phyloP scores from a whole-genome alignment of 495 filamentous ascomycete genomes.

The Aspergillus kassunensis region DNA sequence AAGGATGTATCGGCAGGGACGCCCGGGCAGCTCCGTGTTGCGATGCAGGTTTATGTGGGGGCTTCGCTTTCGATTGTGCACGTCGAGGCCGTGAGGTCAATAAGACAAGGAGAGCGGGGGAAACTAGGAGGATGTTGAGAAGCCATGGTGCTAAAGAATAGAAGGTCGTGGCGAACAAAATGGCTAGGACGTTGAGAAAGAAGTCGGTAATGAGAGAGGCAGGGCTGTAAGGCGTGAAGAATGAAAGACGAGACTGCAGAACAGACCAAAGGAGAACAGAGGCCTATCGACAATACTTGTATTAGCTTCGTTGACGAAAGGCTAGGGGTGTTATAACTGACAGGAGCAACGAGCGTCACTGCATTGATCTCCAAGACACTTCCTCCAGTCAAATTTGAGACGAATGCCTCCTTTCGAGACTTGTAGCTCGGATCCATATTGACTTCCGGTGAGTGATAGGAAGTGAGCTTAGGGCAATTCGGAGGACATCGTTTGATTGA shows the following conservation, averaged over 20 bases:
- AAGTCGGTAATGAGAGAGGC: conserved; percentile 73
- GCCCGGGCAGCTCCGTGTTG: conserved; percentile 18
- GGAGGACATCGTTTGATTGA: not conserved
- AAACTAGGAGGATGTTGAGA: conserved; percentile 69
- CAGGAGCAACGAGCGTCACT: conserved; percentile 79
- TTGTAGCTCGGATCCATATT: conserved; percentile 71
- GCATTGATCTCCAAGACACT: conserved; percentile 79
- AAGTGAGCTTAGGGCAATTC: not conserved
- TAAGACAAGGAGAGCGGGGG: conserved; percentile 62
- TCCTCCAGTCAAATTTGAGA: conserved; percentile 87
- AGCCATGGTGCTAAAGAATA: conserved; percentile 75
- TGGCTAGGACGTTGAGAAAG: conserved; percentile 75
- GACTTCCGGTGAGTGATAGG: not conserved
- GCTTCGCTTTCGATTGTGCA: conserved; percentile 52
- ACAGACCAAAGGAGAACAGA: conserved; percentile 84
- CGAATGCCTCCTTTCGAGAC: conserved; percentile 87
- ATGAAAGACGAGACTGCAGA: conserved; percentile 78
- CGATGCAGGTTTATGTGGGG: conserved; percentile 39
- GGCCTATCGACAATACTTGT: conserved; percentile 45
- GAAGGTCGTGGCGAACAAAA: conserved; percentile 79
- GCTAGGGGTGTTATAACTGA: conserved; percentile 40
- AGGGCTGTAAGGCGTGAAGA: conserved; percentile 72
- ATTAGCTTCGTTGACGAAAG: not conserved
- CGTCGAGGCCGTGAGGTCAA: conserved; percentile 41
- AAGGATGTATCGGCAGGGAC: conserved; percentile 75